Percentiles rank a stretch among this genome's conserved stretches.
Conservation (phyloP, 1,284 basidiomycete species). For the Paramarasmius palmivorus region DNA sequence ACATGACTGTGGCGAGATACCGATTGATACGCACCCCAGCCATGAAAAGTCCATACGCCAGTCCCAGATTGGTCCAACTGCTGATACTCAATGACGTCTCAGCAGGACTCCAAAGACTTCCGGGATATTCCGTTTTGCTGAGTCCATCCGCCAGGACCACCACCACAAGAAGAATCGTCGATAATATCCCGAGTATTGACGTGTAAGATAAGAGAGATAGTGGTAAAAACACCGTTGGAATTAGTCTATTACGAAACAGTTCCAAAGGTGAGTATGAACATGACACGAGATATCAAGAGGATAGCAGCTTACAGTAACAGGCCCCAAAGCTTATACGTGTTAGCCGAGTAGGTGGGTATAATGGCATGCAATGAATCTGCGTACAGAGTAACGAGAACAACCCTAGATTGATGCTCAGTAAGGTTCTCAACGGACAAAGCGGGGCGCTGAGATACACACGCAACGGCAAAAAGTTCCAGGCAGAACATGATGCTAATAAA, state of each 20-base stretch:
- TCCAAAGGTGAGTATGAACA: not conserved
- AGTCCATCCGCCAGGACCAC: constrained; percentile 88
- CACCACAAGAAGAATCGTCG: constrained; percentile 74
- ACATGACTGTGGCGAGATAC: no score
- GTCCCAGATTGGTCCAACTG: constrained; percentile 60
- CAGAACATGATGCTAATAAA: constrained; percentile 80
- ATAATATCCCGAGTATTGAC: constrained; percentile 82
- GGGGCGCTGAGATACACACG: constrained; percentile 39
- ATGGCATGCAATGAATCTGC: constrained; percentile 83
- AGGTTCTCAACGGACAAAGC: constrained; percentile 14
- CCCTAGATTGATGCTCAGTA: constrained; percentile 42
- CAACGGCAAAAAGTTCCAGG: constrained; percentile 80
- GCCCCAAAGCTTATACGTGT: constrained; percentile 77
- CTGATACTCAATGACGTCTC: constrained; percentile 67
- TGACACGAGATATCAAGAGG: not conserved
- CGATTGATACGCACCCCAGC: constrained; percentile 69
- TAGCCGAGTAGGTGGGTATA: constrained; percentile 64
- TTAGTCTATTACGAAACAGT: constrained; percentile 46
- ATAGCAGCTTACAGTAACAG: constrained; percentile 60
- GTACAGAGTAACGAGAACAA: constrained; percentile 83
- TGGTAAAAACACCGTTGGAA: constrained; percentile 85
- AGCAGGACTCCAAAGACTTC: constrained; percentile 79
- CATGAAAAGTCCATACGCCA: constrained; percentile 90
- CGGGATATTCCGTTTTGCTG: constrained; percentile 76
- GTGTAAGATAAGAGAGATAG: constrained; percentile 83